phyloP scores from a whole-genome alignment of 2,329 filamentous ascomycete species.

The Aspergillus neoniger region DNA sequence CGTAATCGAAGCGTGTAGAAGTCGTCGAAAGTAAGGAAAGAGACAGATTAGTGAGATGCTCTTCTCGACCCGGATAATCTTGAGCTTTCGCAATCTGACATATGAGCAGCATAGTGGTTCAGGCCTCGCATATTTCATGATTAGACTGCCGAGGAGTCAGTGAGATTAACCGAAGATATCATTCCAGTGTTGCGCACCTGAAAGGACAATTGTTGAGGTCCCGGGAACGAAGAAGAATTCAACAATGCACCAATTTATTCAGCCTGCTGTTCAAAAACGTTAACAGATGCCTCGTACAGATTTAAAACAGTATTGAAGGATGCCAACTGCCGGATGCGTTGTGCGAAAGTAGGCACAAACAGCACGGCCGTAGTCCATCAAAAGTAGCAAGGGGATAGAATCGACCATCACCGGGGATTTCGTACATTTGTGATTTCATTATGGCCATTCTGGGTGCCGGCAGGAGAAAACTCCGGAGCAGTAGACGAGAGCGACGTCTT shows the following conservation, averaged over 20 bases:
- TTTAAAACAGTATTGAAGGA: conserved; percentile 27
- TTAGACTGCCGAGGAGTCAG: conserved; percentile 10
- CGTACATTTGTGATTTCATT: conserved; percentile 43
- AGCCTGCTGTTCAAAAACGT: conserved; percentile 12
- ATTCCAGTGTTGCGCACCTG: background rate
- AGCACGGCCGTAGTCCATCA: background rate
- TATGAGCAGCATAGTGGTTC: background rate
- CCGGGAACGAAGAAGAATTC: background rate
- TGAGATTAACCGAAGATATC: background rate
- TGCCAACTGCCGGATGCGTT: background rate
- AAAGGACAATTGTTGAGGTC: background rate
- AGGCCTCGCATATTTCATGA: conserved; percentile 5
- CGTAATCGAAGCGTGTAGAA: conserved; percentile 46
- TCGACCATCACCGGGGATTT: conserved; percentile 29
- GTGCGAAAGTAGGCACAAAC: background rate
- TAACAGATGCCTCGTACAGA: conserved; percentile 12
- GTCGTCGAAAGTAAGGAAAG: conserved; percentile 6
- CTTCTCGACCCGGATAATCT: conserved; percentile 55
- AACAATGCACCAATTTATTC: background rate
- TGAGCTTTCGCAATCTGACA: conserved; percentile 8
- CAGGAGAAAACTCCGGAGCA: conserved; percentile 64
- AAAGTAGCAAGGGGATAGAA: background rate
- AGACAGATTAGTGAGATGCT: conserved; percentile 35
- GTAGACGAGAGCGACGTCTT: conserved; percentile 62
- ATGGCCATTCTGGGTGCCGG: conserved; percentile 30